Evolutionary conservation across 2,329 filamentous ascomycete genomes (phyloP).

Genomic region (Colletotrichum sp.): DNA sequence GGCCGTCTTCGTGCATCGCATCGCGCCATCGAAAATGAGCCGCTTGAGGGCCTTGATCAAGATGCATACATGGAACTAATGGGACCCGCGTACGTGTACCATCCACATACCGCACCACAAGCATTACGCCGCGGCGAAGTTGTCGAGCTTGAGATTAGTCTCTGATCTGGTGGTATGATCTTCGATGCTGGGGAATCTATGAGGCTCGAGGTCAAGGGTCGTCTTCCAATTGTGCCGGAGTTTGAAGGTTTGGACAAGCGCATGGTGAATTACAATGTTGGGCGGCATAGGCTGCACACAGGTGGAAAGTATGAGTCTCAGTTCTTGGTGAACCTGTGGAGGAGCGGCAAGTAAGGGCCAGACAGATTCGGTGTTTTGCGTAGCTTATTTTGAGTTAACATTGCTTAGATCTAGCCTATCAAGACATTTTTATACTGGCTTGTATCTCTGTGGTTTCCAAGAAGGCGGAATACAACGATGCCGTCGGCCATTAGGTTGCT

Average conservation of each 20-base stretch:
- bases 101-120: background rate
- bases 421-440: too few species aligned
- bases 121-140: background rate
- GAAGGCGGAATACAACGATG: too few species aligned
- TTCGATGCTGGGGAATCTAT: background rate
- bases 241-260: background rate
- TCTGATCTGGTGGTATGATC: background rate
- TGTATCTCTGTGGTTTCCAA: too few species aligned
- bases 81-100: background rate
- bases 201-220: background rate
- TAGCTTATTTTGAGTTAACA: too few species aligned
- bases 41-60: background rate
- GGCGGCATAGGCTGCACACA: background rate
- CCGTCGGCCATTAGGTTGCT: fast-evolving
- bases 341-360: background rate
- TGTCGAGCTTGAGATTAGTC: background rate
- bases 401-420: too few species aligned
- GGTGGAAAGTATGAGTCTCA: background rate
- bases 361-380: too few species aligned
- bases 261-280: background rate
- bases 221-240: background rate
- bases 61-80: background rate
- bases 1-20: background rate
- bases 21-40: background rate
- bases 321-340: background rate